phyloP scores from a whole-genome alignment of 768 basidiomycete species.

The Tylopilus subfusipes region DNA sequence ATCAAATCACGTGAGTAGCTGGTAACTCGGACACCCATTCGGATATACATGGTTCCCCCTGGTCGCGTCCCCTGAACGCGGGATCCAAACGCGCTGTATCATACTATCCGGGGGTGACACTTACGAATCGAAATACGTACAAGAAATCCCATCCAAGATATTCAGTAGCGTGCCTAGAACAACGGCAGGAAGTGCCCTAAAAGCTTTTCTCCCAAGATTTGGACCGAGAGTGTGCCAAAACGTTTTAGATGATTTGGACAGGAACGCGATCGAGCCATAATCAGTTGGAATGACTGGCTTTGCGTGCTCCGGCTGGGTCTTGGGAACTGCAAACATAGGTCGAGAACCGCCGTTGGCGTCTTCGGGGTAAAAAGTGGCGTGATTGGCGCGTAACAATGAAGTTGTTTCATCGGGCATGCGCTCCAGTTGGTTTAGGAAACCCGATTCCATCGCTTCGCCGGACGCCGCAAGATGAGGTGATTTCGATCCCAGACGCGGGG shows the following conservation, averaged over 20 bases:
- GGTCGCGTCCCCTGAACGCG: constrained; percentile 2
- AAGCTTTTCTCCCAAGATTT: constrained; percentile 15
- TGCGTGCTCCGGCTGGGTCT: constrained; percentile 9
- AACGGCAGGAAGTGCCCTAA: constrained; percentile 73
- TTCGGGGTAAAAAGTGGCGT: constrained; percentile 1
- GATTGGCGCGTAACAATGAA: constrained; percentile 15
- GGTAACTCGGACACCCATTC: background rate
- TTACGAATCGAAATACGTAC: constrained; percentile 40
- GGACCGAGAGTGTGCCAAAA: constrained; percentile 12
- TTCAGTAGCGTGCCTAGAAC: constrained; percentile 83
- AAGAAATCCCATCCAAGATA: constrained; percentile 90
- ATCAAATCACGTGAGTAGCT: constrained; percentile 8
- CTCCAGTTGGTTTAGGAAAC: background rate
- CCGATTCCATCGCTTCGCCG: background rate
- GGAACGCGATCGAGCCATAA: constrained; percentile 13
- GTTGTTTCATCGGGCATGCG: constrained; percentile 18
- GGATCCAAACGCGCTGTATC: background rate
- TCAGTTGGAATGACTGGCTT: background rate
- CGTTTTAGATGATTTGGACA: constrained; percentile 5
- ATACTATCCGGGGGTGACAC: background rate
- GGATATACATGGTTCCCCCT: background rate
- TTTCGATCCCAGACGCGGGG: background rate
- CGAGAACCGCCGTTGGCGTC: background rate
- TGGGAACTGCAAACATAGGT: background rate
- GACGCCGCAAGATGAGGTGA: background rate